Percentiles rank a stretch among this genome's conserved stretches.
phyloP scores from a whole-genome alignment of 2,329 filamentous ascomycete genomes.

The Cytospora leucostoma region DNA sequence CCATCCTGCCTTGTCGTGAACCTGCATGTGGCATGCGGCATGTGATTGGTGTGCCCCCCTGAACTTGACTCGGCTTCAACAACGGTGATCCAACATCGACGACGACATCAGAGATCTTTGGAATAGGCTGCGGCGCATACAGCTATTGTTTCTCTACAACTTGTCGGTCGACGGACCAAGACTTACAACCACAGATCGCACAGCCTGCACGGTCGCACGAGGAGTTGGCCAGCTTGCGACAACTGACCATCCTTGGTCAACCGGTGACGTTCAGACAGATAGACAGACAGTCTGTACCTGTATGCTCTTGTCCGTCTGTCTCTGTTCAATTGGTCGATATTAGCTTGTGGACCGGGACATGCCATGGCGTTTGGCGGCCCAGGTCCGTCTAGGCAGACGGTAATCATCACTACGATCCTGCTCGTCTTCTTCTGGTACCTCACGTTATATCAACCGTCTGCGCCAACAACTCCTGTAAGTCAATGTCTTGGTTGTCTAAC shows the following conservation, averaged over 20 bases:
- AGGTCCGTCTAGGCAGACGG: slow-evolving; percentile 26
- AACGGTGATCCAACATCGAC: no score
- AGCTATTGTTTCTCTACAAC: background rate
- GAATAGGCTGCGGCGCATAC: background rate
- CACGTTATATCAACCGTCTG: slow-evolving; percentile 12
- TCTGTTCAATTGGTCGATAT: background rate
- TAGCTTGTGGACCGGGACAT: slow-evolving; percentile 8
- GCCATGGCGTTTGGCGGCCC: slow-evolving; percentile 26
- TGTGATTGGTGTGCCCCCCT: no score
- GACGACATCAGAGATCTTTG: no score
- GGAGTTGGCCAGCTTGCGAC: background rate
- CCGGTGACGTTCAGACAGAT: background rate
- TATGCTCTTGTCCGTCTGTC: background rate
- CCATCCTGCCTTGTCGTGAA: no score
- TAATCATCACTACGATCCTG: slow-evolving; percentile 24
- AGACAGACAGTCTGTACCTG: background rate
- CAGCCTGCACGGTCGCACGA: background rate
- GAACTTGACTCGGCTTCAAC: no score
- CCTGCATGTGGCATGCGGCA: no score
- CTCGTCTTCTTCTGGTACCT: slow-evolving; percentile 24
- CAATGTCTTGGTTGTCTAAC: slow-evolving; percentile 8
- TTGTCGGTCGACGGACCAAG: background rate
- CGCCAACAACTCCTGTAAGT: slow-evolving; percentile 20
- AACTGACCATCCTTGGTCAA: slow-evolving; percentile 1
- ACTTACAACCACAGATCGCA: background rate